Percentiles rank a stretch among this genome's conserved stretches.
Evolutionary conservation across 345 rosid species (phyloP).

Genomic region (Alliaria petiolata): DNA sequence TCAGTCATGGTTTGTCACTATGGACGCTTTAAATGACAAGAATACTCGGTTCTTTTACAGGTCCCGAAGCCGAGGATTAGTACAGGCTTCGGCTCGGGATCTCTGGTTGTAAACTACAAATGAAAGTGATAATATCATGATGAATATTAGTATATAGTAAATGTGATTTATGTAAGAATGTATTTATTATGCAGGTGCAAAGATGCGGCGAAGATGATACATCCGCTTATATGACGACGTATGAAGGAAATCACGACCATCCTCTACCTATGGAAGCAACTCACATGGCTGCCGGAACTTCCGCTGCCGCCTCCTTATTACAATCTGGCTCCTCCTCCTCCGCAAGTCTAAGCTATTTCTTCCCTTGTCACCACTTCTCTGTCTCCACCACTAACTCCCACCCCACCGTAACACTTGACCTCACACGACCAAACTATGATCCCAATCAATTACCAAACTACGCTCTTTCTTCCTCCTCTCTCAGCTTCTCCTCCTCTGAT

Average conservation of each 20-base stretch:
- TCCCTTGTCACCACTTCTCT: constrained; percentile 36
- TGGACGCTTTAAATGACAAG: background rate
- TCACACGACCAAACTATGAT: constrained; percentile 38
- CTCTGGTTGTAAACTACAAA: background rate
- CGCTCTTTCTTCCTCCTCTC: constrained; percentile 29
- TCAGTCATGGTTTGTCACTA: too few relatives aligned
- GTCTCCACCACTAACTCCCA: constrained; percentile 48
- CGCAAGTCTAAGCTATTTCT: constrained; percentile 16
- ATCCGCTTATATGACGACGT: constrained; percentile 34
- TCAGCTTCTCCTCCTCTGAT: constrained; percentile 39
- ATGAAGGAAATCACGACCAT: constrained; percentile 45
- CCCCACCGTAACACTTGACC: constrained; percentile 69
- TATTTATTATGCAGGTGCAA: constrained; percentile 29
- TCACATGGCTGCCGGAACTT: constrained; percentile 44
- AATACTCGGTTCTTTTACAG: background rate
- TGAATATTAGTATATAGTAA: too few relatives aligned
- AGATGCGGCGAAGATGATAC: constrained; percentile 38
- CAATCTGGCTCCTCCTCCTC: constrained; percentile 38
- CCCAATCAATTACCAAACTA: constrained; percentile 23
- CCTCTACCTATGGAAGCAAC: constrained; percentile 42
- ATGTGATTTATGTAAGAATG: background rate
- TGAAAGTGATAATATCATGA: background rate
- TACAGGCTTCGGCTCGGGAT: background rate
- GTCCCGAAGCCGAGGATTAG: background rate
- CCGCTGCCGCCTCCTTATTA: constrained; percentile 40